Base-by-base conservation (phyloP, 768 basidiomycete species). In the Lactarius vividus region DNA sequence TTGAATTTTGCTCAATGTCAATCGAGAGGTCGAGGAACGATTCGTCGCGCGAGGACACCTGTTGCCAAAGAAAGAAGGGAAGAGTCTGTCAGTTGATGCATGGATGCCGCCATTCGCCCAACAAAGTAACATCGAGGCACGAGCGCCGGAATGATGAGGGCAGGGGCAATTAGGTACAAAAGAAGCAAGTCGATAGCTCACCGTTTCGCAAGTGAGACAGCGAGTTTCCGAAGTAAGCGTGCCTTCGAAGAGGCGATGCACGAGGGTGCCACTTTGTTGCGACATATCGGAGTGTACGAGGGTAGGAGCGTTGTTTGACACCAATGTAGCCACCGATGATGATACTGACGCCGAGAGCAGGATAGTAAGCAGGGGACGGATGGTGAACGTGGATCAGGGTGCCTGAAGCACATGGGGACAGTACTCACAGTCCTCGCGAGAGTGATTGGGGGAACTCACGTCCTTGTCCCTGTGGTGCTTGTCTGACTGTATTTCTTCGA, bases 1-100 rank as follows among this genome's bases (percentile, higher is more conserved):
- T 96, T 3, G 95, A 92, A 77, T 98, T 97, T 76, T 97, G 94
- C 75, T 98, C 96, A 71, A 99, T 98, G 75, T 99, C 97, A 77
- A 99, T 94, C 5, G 96, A 98, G n/a, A 99, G 83, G 78, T 99
- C 97, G 62, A 99, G 84, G 78, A 99, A 99, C 11, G 89, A 86
- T 76, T 99, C 97, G 73, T 98, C 96, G 23, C 97, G 88, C 11
- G 94, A 91, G 4, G 77, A 69, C 52, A 70, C 69, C 69, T 70
- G 31, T 10, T 23, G 20, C 44, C 18, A 28, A 28, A 58, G 44
- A 28, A 29, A n/a, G n/a, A 35, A 42, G 53, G 37, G 44, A 59
- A 37, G 44, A 18, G 58, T 28, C 52, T 42, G 55, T 69, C 33
- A 69, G 69, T n/a, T 42, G 33, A 39, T 53, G 49, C 33, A 79